These are phyloP conservation scores for Sporothrix pallida DNA, from an alignment of 2,329 filamentous ascomycete species.

Conservation along the genomic window DNA sequence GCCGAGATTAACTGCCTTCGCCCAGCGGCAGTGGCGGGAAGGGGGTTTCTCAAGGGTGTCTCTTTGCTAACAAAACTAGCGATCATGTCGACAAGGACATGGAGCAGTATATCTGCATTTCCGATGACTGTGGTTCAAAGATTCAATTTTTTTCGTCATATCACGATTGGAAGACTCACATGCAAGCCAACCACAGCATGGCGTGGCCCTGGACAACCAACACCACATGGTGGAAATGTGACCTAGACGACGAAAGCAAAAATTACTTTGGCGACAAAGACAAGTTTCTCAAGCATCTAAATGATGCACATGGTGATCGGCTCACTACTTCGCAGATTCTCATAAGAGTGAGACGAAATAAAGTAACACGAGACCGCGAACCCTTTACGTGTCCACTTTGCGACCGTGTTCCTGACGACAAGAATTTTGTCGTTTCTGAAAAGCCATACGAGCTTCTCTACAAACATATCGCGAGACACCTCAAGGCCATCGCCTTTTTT, in stretches of 20 bases:
- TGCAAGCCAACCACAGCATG: neutral
- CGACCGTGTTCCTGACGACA: neutral
- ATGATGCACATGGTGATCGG: neutral
- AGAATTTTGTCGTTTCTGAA: neutral
- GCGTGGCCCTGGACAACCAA: slow-evolving; percentile 2
- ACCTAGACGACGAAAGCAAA: neutral
- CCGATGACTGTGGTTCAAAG: neutral
- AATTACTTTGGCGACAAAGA: neutral
- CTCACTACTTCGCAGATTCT: neutral
- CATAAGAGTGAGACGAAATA: neutral
- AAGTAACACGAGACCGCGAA: neutral
- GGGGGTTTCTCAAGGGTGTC: neutral
- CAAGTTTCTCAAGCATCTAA: neutral
- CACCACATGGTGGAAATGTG: neutral
- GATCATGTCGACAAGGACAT: neutral
- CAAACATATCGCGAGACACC: neutral
- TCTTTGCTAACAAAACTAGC: neutral
- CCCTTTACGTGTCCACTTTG: slow-evolving; percentile 7
- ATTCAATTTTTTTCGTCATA: neutral
- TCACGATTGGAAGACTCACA: neutral
- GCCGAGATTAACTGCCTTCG: neutral
- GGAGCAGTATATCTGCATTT: neutral
- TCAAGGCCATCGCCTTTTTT: neutral
- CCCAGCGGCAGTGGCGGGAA: neutral
- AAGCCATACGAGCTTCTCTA: neutral